Percentiles rank a stretch among this genome's conserved stretches.
These are phyloP conservation scores for Thraustochytrium striatum DNA, from an alignment of 352 stramenopile genomes.

Conservation along the genomic window DNA sequence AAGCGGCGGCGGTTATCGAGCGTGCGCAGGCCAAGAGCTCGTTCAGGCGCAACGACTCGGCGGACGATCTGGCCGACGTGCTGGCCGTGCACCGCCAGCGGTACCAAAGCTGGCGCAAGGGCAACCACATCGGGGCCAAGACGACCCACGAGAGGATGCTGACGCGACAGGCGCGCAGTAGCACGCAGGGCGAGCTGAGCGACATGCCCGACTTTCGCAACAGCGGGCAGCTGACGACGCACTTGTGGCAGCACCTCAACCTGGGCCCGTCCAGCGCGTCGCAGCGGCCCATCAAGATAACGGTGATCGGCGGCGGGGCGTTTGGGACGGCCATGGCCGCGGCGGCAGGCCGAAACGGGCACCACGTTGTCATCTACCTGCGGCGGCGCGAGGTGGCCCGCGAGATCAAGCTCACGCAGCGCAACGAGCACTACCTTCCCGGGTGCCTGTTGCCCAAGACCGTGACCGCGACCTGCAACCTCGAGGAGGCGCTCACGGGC, in stretches of 20 bases:
- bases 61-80: slow-evolving; percentile 25
- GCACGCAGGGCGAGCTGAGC: slow-evolving; percentile 1
- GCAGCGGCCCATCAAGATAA: slow-evolving; percentile 71
- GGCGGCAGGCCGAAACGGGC: slow-evolving; percentile 77
- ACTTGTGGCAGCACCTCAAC: slow-evolving; percentile 58
- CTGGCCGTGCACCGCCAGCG: slow-evolving; percentile 8
- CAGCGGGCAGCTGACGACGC: background rate
- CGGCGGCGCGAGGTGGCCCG: slow-evolving; percentile 74
- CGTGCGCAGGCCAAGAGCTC: background rate
- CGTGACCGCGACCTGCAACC: slow-evolving; percentile 79
- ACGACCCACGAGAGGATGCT: slow-evolving; percentile 39
- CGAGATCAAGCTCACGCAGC: slow-evolving; percentile 83
- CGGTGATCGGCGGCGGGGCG: slow-evolving; percentile 84
- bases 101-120: slow-evolving; percentile 45
- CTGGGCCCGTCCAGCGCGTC: slow-evolving; percentile 67
- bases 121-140: slow-evolving; percentile 15
- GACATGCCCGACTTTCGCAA: background rate
- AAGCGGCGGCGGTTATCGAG: background rate
- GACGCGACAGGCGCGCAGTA: background rate
- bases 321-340: slow-evolving; percentile 92
- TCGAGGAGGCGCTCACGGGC: slow-evolving; percentile 72
- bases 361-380: slow-evolving; percentile 84
- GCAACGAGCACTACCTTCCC: slow-evolving; percentile 82
- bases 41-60: slow-evolving; percentile 23
- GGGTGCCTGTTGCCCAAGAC: slow-evolving; percentile 73